These are phyloP conservation scores for Globisporangium irregulare DNA, from an alignment of 352 stramenopile genomes.

Conservation along the genomic window DNA sequence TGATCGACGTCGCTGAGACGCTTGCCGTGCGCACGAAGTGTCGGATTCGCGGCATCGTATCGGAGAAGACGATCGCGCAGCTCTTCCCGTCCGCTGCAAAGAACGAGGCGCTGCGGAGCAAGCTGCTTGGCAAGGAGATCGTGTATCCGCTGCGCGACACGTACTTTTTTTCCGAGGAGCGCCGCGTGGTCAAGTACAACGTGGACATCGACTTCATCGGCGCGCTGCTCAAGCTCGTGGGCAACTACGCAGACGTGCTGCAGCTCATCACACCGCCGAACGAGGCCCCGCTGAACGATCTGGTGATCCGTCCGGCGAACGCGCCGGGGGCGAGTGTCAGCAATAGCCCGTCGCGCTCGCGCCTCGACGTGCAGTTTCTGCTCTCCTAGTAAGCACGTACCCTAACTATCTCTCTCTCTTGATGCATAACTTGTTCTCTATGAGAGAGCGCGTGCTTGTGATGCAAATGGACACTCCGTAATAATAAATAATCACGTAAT, in stretches of 20 bases:
- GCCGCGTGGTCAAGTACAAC: slow-evolving; percentile 40
- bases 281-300: slow-evolving; percentile 30
- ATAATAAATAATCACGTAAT: too few species aligned
- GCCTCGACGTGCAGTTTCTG: slow-evolving; percentile 38
- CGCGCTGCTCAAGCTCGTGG: slow-evolving; percentile 29
- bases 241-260: slow-evolving; percentile 34
- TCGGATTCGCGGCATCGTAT: slow-evolving; percentile 32
- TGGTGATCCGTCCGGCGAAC: slow-evolving; percentile 25
- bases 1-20: slow-evolving; percentile 29
- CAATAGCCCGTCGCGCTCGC: slow-evolving; percentile 18
- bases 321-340: neutral
- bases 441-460: neutral
- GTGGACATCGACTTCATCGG: slow-evolving; percentile 40
- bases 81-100: slow-evolving; percentile 36
- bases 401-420: neutral
- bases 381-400: slow-evolving; percentile 16
- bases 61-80: slow-evolving; percentile 34
- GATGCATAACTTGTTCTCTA: too few species aligned
- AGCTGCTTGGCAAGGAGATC: slow-evolving; percentile 36
- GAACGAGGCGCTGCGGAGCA: slow-evolving; percentile 22
- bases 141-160: slow-evolving; percentile 40
- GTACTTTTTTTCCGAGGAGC: slow-evolving; percentile 42
- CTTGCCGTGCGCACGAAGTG: slow-evolving; percentile 35
- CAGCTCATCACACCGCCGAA: slow-evolving; percentile 34
- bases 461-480: too few species aligned